phyloP scores from a whole-genome alignment of 208 protist species.

The Lotmaria passim region DNA sequence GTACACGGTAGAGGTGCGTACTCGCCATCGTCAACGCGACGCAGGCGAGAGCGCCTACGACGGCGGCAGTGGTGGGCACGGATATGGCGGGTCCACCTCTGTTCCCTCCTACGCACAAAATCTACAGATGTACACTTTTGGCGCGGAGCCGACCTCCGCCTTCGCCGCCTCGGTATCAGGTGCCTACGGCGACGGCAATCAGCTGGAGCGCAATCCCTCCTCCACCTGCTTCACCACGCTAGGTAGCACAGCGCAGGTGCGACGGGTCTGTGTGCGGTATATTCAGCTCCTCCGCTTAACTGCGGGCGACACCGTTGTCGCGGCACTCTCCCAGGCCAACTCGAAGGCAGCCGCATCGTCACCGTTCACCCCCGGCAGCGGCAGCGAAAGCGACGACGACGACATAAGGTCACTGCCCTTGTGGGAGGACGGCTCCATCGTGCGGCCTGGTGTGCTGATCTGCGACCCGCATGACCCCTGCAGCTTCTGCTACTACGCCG shows the following conservation, averaged over 20 bases:
- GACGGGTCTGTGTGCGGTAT: slow-evolving; percentile 15
- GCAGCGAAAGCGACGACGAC: not conserved
- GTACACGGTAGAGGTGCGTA: slow-evolving; percentile 19
- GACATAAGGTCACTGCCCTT: not conserved
- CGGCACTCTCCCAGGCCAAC: not conserved
- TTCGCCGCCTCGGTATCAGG: slow-evolving; percentile 2
- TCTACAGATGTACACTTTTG: slow-evolving; percentile 21
- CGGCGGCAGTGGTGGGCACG: slow-evolving; percentile 1
- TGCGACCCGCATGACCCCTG: slow-evolving; percentile 22
- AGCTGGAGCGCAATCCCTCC: slow-evolving; percentile 10
- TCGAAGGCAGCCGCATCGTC: not conserved
- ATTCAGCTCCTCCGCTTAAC: slow-evolving; percentile 18
- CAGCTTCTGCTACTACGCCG: slow-evolving; percentile 27
- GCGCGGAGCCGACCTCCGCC: not conserved
- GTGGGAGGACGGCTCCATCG: slow-evolving; percentile 16
- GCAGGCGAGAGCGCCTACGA: not conserved
- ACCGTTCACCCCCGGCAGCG: not conserved
- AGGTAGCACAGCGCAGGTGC: slow-evolving; percentile 18
- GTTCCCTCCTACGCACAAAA: slow-evolving; percentile 18
- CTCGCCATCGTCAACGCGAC: slow-evolving; percentile 10
- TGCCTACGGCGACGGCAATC: slow-evolving; percentile 8
- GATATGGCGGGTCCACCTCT: not conserved
- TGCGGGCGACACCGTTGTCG: slow-evolving; percentile 1
- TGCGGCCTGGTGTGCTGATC: slow-evolving; percentile 14
- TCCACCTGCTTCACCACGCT: slow-evolving; percentile 16